Conservation (phyloP, 208 protist genomes). For the Wallacemonas collosoma region DNA sequence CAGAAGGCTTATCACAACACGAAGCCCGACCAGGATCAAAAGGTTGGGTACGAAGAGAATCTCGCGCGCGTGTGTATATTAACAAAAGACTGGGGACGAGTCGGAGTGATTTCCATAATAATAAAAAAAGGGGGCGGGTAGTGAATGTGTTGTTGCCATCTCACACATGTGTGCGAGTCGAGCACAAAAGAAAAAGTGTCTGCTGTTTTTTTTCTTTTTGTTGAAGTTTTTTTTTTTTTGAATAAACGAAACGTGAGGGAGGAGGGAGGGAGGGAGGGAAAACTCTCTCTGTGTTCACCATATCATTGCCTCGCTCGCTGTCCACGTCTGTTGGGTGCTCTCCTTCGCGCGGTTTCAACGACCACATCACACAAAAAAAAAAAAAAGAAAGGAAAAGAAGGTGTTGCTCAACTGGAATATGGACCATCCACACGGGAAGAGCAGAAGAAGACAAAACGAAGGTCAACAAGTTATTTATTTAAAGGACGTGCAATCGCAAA, state of each 20-base stretch:
- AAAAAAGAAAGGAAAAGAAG: too few relatives aligned
- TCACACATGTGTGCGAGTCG: background rate
- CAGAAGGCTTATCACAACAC: background rate
- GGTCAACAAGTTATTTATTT: too few relatives aligned
- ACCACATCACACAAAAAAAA: too few relatives aligned
- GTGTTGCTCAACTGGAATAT: too few relatives aligned
- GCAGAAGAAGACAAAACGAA: too few relatives aligned
- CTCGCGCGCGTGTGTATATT: background rate
- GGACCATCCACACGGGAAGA: too few relatives aligned
- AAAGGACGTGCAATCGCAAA: too few relatives aligned
- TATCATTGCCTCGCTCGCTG: too few relatives aligned
- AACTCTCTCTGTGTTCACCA: too few relatives aligned
- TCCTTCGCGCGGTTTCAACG: background rate
- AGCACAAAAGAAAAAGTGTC: constrained; percentile 33
- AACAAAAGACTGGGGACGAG: background rate
- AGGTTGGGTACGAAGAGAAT: background rate
- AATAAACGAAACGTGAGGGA: too few relatives aligned
- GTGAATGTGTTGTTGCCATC: background rate
- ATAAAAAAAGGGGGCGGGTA: constrained; percentile 1
- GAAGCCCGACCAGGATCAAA: background rate
- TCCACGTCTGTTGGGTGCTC: background rate
- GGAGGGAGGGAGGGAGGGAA: too few relatives aligned
- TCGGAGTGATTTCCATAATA: background rate
- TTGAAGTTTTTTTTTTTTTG: background rate
- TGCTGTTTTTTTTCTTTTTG: constrained; percentile 34